Base-by-base conservation (phyloP, 768 basidiomycete species). In the Boletus tomentosulus region DNA sequence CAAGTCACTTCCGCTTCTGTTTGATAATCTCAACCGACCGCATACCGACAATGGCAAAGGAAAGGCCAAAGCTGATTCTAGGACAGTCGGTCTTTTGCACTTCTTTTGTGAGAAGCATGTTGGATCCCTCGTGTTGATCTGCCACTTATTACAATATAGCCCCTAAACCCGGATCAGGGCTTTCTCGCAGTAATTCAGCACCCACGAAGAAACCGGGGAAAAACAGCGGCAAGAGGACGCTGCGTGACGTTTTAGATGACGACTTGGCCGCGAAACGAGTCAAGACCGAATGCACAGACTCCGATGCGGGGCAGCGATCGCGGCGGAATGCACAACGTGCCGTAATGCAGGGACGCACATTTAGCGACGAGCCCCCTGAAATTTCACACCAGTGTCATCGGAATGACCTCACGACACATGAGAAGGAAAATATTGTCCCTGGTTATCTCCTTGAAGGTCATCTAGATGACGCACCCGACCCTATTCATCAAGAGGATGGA, bases 401-500 rank as follows among this genome's bases (percentile, higher is more conserved):
- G 62, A 77, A 82, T 62, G 81, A 80, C 55, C 48, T 73, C 24
- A 55, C 72, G 49, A 58, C 69, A 41, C 66, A 71, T 8, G 66
- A 68, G 56, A 68, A 72, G 46, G 78, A 73, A 19, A 74, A 73
- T 48, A 71, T 72, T 22, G 69, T 71, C 37, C 72, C 71, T 34
- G 71, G 71, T 39, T 61, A 61, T 22, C 71, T 74, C 48, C 66
- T 72, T 53, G 76, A 77, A 53, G 69, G 73, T 37, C 72, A 80
- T 54, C 71, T 73, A 8, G 70, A 74, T 30, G 66, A 75, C 25
- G 62, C 55, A 44, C 60, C 65, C 33, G 75, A 81, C 48, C 63
- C 60, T 10, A 81, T 89, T 15, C 74, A 76, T 62, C 89, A 89
- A 70, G 90, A 92, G 64, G 88, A 88, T 56, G 89, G 90, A 15